phyloP scores from a whole-genome alignment of 2,329 filamentous ascomycete species.

The Sporothrix globosa region DNA sequence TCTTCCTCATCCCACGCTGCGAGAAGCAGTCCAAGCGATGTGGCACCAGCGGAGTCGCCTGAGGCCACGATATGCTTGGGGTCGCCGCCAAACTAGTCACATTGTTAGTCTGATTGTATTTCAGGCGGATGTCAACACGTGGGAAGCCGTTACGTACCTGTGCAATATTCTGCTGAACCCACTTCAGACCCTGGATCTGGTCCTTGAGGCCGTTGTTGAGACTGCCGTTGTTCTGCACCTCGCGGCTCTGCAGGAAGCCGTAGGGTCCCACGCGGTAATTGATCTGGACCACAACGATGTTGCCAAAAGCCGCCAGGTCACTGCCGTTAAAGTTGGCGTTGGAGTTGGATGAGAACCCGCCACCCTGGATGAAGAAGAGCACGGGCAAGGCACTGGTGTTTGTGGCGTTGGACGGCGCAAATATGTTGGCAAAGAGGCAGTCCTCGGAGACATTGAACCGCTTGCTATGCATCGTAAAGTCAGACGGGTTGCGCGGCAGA shows the following conservation, averaged over 20 bases:
- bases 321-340: conserved; percentile 59
- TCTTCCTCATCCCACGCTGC: conserved; percentile 56
- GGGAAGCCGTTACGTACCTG: conserved; percentile 26
- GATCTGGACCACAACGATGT: conserved; percentile 65
- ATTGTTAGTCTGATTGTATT: neutral
- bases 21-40: conserved; percentile 65
- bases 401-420: conserved; percentile 60
- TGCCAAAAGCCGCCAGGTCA: conserved; percentile 55
- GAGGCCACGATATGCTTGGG: conserved; percentile 68
- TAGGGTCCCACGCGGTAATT: conserved; percentile 78
- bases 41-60: conserved; percentile 70
- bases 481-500: conserved; percentile 39
- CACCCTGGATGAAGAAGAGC: conserved; percentile 50
- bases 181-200: conserved; percentile 68
- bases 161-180: conserved; percentile 67
- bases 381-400: conserved; percentile 48
- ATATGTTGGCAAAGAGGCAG: conserved; percentile 70
- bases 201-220: conserved; percentile 58
- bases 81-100: conserved; percentile 66
- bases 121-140: neutral
- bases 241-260: conserved; percentile 68
- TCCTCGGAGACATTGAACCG: conserved; percentile 57
- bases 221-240: conserved; percentile 61
- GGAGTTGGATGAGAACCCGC: conserved; percentile 55
- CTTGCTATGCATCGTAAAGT: conserved; percentile 37